Base-by-base conservation (phyloP, 768 basidiomycete genomes). In the Trametes meyenii region DNA sequence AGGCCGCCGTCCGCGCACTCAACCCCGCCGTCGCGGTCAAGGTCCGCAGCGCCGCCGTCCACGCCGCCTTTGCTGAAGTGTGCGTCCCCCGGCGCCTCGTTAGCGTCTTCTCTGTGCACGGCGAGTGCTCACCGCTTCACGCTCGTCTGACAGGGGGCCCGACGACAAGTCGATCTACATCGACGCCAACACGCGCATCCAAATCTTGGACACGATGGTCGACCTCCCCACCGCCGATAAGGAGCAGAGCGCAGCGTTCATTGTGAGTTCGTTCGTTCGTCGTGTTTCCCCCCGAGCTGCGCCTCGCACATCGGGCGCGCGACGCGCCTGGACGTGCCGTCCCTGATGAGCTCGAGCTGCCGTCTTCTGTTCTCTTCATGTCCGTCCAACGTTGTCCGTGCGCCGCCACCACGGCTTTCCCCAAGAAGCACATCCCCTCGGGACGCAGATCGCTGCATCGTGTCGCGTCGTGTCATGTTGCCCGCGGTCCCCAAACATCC, bases 131-230 rank as follows among this genome's bases (percentile, higher is more conserved):
- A 62, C 61, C 58, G 48, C 49, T 24, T 38, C 24, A 21, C 48
- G 40, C 40, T 39, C 36, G 51, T 43, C 21, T 33, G 39, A 44
- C 60, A 73, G 72, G 4, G 69, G 68, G 7, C 72, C 70, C 5
- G 72, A 75, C 49, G 74, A 76, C 53, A 67, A 62, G 54, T 79
- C 80, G 36, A 74, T 78, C 65, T 78, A 74, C 65, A 78, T 82
- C 65, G 81, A 82, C 66, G 71, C 76, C 58, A 78, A 83, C 66
- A 82, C 91, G 5, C 88, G 91, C 60, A 94, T 95, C 54, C 92
- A 94, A 72, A 83, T 95, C 62, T 71, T 94, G 50, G 90, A 93
- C 67, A 87, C 89, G 23, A 87, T 95, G 79, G 75, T 85, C 59
- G 79, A 84, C 69, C 85, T 95, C 40, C 88, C 90, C 5, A 82